These are phyloP conservation scores for Bolboschoenus planiculmis DNA, from an alignment of 176 grass and related monocot genomes.

Conservation along the genomic window DNA sequence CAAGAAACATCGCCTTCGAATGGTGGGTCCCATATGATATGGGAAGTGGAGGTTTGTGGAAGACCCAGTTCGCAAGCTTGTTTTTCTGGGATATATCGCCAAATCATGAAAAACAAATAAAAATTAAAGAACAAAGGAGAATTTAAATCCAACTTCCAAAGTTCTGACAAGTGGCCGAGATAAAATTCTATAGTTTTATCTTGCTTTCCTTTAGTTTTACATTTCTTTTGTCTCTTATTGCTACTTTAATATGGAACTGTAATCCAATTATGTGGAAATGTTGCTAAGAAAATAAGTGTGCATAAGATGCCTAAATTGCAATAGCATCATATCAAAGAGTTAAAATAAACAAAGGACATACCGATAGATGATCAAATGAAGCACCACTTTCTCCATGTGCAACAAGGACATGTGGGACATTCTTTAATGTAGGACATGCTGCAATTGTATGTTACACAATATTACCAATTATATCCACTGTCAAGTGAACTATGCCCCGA, in stretches of 20 bases:
- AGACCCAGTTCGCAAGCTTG: constrained; percentile 64
- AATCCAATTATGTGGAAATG: too few species aligned
- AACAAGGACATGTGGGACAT: constrained; percentile 76
- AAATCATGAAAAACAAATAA: constrained; percentile 27
- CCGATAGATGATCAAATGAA: constrained; percentile 57
- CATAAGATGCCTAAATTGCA: background rate
- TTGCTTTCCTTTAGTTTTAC: background rate
- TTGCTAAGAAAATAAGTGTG: background rate
- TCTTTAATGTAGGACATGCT: constrained; percentile 78
- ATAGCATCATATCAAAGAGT: background rate
- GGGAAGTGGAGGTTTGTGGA: constrained; percentile 81
- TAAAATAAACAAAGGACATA: constrained; percentile 15
- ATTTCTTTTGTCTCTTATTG: too few species aligned
- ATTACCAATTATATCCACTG: constrained; percentile 6
- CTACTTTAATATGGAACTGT: too few species aligned
- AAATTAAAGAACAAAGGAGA: constrained; percentile 6
- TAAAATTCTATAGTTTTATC: background rate
- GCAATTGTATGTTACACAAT: background rate
- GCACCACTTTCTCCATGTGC: constrained; percentile 70
- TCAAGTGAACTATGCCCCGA: background rate
- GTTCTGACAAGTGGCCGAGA: background rate
- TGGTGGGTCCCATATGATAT: constrained; percentile 99
- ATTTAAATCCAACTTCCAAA: background rate
- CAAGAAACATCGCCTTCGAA: constrained; percentile 91
- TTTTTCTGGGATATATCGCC: constrained; percentile 44